phyloP scores from a whole-genome alignment of 257 asterid genomes.

The Paulownia fortunei region DNA sequence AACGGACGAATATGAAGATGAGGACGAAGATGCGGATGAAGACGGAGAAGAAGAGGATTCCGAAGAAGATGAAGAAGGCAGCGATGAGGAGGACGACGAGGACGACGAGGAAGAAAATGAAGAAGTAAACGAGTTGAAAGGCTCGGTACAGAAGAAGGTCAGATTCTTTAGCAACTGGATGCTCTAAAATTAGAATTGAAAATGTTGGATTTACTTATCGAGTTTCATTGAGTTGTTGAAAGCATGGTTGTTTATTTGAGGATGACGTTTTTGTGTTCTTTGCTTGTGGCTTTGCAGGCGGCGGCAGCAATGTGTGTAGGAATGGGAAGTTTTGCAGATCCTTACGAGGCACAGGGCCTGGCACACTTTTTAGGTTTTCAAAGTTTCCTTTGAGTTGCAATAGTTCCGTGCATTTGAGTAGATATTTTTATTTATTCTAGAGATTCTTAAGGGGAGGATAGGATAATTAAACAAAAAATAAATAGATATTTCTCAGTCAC shows the following conservation, averaged over 20 bases:
- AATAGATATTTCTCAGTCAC: neutral
- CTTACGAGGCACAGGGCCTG: slow-evolving; percentile 94
- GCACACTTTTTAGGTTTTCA: slow-evolving; percentile 93
- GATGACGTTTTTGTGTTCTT: neutral
- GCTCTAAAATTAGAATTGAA: neutral
- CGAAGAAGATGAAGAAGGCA: slow-evolving; percentile 40
- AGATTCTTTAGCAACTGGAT: slow-evolving; percentile 10
- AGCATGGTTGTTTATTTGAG: neutral
- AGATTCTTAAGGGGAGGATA: neutral
- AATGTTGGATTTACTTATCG: slow-evolving; percentile 21
- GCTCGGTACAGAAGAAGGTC: slow-evolving; percentile 77
- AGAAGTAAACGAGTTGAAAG: slow-evolving; percentile 46
- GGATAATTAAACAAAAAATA: neutral
- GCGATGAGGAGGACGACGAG: slow-evolving; percentile 39
- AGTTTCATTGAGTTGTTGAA: slow-evolving; percentile 20
- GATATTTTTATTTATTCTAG: neutral
- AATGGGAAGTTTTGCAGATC: slow-evolving; percentile 94
- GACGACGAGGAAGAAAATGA: slow-evolving; percentile 44
- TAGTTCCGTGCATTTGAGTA: slow-evolving; percentile 14
- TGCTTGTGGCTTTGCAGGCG: slow-evolving; percentile 59
- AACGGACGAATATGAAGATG: slow-evolving; percentile 45
- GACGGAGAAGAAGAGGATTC: slow-evolving; percentile 47
- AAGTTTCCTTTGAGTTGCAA: slow-evolving; percentile 17
- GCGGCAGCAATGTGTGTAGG: slow-evolving; percentile 98
- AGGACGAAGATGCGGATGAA: slow-evolving; percentile 41